Percentiles rank a stretch among this genome's conserved stretches.
Evolutionary conservation across 2,329 filamentous ascomycete species (phyloP).

Genomic region (Xylaria sp.): DNA sequence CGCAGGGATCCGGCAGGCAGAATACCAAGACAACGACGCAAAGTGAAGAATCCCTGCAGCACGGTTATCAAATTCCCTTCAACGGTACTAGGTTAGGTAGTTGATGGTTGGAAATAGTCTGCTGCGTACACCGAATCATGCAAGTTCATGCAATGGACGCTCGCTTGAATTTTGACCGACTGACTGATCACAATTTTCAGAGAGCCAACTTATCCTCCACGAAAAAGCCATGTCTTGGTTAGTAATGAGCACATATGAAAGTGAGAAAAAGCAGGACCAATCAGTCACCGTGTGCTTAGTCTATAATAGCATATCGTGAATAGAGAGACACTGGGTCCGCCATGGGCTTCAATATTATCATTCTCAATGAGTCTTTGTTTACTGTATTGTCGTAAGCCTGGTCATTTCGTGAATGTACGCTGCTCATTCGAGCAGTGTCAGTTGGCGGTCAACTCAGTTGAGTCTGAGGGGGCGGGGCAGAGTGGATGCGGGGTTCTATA

Average conservation of each 20-base stretch:
- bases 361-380: neutral
- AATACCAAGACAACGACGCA: neutral
- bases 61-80: neutral
- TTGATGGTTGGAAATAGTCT: neutral
- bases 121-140: constrained; percentile 11
- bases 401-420: neutral
- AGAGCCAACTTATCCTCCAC: neutral
- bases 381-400: neutral
- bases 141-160: constrained; percentile 19
- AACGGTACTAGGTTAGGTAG: neutral
- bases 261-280: neutral
- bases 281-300: neutral
- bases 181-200: neutral
- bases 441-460: neutral
- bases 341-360: neutral
- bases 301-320: neutral
- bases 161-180: neutral
- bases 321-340: neutral
- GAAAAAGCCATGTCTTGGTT: neutral
- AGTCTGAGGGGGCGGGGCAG: constrained; percentile 32
- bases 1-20: constrained; percentile 17
- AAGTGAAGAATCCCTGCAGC: constrained; percentile 15
- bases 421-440: neutral
- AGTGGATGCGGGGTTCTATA: constrained; percentile 38
- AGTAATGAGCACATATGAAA: neutral